Evolutionary conservation across 208 protist genomes (phyloP), one percentile per base, ranked within the genome.

Genomic region (Acanthamoeba lenticulata): DNA sequence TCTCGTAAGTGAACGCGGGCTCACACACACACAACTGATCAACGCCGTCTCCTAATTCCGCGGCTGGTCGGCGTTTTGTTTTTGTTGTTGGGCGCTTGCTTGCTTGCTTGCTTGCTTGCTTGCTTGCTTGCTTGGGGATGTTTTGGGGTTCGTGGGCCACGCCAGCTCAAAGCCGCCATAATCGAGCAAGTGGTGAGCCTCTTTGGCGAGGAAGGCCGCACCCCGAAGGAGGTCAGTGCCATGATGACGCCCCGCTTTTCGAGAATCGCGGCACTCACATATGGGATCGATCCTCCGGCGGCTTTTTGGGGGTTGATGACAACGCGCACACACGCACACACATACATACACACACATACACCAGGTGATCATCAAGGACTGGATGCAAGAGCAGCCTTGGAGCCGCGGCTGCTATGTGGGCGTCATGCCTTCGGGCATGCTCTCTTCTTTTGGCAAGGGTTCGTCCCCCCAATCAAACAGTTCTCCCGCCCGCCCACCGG

Each of bases 361-460:
- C 15, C 72, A 90, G 38, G 38, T 90, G 19, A 90, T 90, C 49
- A 55, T 44, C 49, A 90, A 67, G 55, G 83, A 90, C 32, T 90
- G 83, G 83, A 67, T 90, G 49, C 32, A 38, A 42, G 83, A 90
- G 32, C 60, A 69, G 29, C 44, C 49, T 13, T 90, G 83, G 83
- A 65, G 40, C 4, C 40, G 83, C 5, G 83, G 83, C 15, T 90
- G 83, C 49, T 90, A 90, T 67, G 83, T 90, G 27, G 83, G 83
- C 32, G 83, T 90, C 40, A 90, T 90, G 83, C 49, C 83, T 21
- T 67, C 83, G 5, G 83, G 83, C 47, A 90, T 90, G 83, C 83
- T 90, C 49, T 90, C 83, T 67, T 90, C 83, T 24, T 90, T 90
- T 67, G 83, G 83, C 40, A 90, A 67, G 32, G 83, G 83, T 90